These are phyloP conservation scores for Aspergillus fischeri DNA, from an alignment of 2,329 filamentous ascomycete species.

Conservation along the genomic window DNA sequence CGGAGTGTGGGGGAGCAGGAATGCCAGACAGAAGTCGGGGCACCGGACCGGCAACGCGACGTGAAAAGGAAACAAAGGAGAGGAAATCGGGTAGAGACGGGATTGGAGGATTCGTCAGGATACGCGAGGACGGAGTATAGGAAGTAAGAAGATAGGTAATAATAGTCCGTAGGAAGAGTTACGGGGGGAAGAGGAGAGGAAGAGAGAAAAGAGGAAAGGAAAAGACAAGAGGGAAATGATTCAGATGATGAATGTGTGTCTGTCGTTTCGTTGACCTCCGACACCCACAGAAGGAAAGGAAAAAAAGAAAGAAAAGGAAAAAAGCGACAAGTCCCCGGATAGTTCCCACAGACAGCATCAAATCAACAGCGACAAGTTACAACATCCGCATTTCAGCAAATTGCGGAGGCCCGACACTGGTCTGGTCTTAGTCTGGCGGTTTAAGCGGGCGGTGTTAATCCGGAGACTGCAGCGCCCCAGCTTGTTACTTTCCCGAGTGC, in stretches of 20 bases:
- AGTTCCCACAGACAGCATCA: background rate
- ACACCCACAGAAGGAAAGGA: constrained; percentile 1
- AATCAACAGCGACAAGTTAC: too few species aligned
- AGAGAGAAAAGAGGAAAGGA: background rate
- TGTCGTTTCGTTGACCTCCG: background rate
- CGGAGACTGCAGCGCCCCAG: constrained; percentile 9
- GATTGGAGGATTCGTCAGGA: constrained; percentile 12
- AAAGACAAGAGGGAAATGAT: background rate
- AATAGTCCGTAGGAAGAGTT: too few species aligned
- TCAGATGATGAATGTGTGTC: background rate
- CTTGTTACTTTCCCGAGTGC: background rate
- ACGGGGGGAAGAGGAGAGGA: background rate
- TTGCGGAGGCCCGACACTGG: constrained; percentile 6
- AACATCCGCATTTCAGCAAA: constrained; percentile 14
- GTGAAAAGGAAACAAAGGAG: constrained; percentile 5
- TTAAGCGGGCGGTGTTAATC: constrained; percentile 9
- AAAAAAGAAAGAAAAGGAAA: background rate
- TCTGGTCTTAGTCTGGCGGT: background rate
- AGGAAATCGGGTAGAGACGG: constrained; percentile 9
- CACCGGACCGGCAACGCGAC: constrained; percentile 26
- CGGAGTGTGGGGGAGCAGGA: constrained; percentile 35
- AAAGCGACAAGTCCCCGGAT: background rate
- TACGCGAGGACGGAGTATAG: constrained; percentile 1
- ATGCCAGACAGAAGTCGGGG: constrained; percentile 26
- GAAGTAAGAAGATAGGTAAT: constrained; percentile 14